Evolutionary conservation across 345 rosid genomes (phyloP).

Genomic region (Gossypium anomalum): DNA sequence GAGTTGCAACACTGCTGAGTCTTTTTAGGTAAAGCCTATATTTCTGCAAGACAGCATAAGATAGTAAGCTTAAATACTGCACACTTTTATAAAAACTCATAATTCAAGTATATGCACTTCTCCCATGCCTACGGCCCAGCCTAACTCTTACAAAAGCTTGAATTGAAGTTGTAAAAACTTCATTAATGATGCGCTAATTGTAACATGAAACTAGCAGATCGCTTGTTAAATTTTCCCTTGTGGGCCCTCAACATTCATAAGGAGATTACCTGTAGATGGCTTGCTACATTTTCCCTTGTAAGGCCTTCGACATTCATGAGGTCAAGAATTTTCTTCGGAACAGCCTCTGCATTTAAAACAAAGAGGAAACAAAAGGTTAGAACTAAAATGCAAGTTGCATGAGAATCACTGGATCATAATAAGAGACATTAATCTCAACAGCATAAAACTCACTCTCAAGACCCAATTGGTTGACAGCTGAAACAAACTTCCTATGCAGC

Average conservation of each 20-base stretch:
- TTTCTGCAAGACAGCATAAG: conserved; percentile 47
- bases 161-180: too few relatives aligned
- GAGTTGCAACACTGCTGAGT: conserved; percentile 38
- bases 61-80: not conserved
- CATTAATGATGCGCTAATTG: too few relatives aligned
- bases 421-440: not conserved
- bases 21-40: conserved; percentile 80
- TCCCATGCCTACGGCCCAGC: too few relatives aligned
- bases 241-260: not conserved
- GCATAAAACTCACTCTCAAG: conserved; percentile 62
- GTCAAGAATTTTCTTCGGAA: conserved; percentile 91
- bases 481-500: conserved; percentile 75
- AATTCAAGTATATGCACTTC: too few relatives aligned
- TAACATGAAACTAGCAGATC: too few relatives aligned
- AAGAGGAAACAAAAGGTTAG: conserved; percentile 1
- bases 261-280: conserved; percentile 76
- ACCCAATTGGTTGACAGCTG: conserved; percentile 83
- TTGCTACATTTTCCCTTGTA: conserved; percentile 96
- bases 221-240: too few relatives aligned
- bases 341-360: conserved; percentile 60
- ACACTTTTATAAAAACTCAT: too few relatives aligned
- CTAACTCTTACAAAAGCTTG: too few relatives aligned
- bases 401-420: not conserved
- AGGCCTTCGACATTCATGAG: conserved; percentile 85
- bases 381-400: not conserved